A percentile compares a stretch with the other conserved stretches of the same genome.
phyloP scores from a whole-genome alignment of 495 filamentous ascomycete genomes.

The Lasiosphaeris hirsuta region DNA sequence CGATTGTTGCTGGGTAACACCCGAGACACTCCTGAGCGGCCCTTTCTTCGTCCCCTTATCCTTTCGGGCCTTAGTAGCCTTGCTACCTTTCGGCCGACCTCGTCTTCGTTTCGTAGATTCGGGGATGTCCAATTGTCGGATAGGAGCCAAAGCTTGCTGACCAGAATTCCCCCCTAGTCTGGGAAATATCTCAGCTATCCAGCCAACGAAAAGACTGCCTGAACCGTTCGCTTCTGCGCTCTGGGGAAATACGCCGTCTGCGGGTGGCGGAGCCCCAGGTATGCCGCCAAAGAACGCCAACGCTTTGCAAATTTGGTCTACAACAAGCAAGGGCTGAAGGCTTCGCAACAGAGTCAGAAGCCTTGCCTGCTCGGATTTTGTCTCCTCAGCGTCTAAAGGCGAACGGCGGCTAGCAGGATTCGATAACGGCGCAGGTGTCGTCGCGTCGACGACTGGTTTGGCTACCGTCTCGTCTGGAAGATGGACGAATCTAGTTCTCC shows the following conservation, averaged over 20 bases:
- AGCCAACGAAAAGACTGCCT: constrained; percentile 54
- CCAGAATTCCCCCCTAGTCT: constrained; percentile 31
- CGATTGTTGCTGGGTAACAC: neutral
- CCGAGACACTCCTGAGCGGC: constrained; percentile 13
- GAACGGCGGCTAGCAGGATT: constrained; percentile 13
- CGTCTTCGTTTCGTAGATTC: constrained; percentile 38
- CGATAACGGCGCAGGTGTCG: neutral
- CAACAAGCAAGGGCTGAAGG: constrained; percentile 49
- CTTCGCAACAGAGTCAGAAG: constrained; percentile 51
- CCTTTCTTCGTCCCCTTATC: constrained; percentile 51
- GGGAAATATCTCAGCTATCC: constrained; percentile 58
- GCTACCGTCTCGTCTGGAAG: constrained; percentile 23
- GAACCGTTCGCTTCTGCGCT: constrained; percentile 53
- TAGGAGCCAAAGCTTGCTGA: constrained; percentile 22
- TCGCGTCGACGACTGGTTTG: constrained; percentile 23
- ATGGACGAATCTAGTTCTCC: constrained; percentile 41
- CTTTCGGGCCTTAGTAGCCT: constrained; percentile 45
- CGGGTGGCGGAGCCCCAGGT: constrained; percentile 51
- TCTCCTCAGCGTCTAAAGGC: constrained; percentile 44
- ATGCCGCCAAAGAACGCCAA: constrained; percentile 57
- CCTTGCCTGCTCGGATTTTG: constrained; percentile 53
- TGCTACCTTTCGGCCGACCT: constrained; percentile 52
- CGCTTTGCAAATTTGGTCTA: constrained; percentile 57
- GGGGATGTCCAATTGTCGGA: constrained; percentile 20
- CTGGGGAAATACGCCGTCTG: constrained; percentile 49